Conservation (phyloP, 257 asterid species). For the Plantago elongata region DNA sequence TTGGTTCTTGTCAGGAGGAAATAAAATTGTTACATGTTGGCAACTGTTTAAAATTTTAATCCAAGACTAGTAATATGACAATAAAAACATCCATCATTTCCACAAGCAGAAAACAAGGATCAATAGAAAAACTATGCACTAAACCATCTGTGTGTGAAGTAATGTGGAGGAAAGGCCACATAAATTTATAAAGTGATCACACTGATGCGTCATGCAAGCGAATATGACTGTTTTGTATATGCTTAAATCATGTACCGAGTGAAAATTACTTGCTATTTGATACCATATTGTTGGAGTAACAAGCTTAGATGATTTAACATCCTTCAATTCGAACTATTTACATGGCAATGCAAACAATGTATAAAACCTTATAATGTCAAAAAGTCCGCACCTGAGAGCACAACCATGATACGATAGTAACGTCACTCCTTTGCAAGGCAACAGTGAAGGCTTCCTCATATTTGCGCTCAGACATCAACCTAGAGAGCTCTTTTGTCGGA, state of each 20-base stretch:
- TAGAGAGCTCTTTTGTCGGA: constrained; percentile 92
- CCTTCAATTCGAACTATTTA: background rate
- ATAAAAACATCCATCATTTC: background rate
- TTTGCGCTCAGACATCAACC: constrained; percentile 72
- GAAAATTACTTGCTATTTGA: too few species aligned
- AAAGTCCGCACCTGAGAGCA: constrained; percentile 73
- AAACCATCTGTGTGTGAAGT: too few species aligned
- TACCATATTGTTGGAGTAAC: background rate
- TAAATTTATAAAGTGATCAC: too few species aligned
- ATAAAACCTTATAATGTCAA: constrained; percentile 1
- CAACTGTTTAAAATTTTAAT: too few species aligned
- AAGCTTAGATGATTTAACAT: background rate
- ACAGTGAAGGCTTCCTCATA: constrained; percentile 87
- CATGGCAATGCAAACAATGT: constrained; percentile 4
- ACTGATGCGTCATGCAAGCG: too few species aligned
- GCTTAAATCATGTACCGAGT: background rate
- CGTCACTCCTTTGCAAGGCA: constrained; percentile 89
- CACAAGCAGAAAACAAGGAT: background rate
- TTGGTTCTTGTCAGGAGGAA: too few species aligned
- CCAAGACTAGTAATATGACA: background rate
- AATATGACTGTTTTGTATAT: background rate
- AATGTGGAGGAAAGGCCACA: too few species aligned
- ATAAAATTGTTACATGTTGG: too few species aligned
- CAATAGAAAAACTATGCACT: too few species aligned
- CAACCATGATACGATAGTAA: constrained; percentile 79